phyloP scores from a whole-genome alignment of 192 early-diverging fungal genomes.

The Coemansia sp. region DNA sequence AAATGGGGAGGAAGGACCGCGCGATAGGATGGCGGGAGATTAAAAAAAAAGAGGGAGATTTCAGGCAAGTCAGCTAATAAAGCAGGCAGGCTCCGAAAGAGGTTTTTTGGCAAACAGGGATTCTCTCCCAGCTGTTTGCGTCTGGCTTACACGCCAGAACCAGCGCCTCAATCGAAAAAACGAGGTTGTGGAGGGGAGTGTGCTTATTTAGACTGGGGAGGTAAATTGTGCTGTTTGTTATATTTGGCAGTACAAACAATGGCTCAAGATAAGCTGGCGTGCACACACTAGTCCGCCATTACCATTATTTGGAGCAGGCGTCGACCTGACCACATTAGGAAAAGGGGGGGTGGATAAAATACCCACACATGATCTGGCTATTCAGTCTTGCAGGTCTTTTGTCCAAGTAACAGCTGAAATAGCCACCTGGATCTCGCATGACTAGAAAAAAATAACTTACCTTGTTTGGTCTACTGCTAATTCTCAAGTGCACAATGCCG shows the following conservation, averaged over 20 bases:
- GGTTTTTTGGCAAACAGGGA: background rate
- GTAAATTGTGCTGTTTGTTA: background rate
- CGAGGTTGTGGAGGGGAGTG: constrained; percentile 4
- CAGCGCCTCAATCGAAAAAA: background rate
- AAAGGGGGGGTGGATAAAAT: background rate
- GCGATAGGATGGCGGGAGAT: constrained; percentile 4
- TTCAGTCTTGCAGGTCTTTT: background rate
- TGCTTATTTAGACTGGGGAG: constrained; percentile 6
- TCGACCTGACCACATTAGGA: no score
- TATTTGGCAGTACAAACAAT: constrained; percentile 7
- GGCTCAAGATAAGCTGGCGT: background rate
- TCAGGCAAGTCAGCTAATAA: constrained; percentile 2
- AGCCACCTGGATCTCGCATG: constrained; percentile 5
- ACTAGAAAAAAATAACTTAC: constrained; percentile 3
- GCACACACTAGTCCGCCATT: no score
- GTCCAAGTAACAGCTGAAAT: background rate
- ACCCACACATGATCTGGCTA: constrained; percentile 6
- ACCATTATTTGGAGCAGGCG: no score
- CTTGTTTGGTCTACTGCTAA: constrained; percentile 2
- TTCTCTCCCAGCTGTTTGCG: background rate
- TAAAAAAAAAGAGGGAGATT: constrained; percentile 8
- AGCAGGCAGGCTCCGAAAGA: background rate
- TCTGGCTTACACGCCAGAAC: background rate
- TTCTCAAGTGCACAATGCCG: constrained; percentile 5
- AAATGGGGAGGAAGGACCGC: constrained; percentile 1